phyloP scores from a whole-genome alignment of 345 rosid species.

The Boechera divaricarpa region DNA sequence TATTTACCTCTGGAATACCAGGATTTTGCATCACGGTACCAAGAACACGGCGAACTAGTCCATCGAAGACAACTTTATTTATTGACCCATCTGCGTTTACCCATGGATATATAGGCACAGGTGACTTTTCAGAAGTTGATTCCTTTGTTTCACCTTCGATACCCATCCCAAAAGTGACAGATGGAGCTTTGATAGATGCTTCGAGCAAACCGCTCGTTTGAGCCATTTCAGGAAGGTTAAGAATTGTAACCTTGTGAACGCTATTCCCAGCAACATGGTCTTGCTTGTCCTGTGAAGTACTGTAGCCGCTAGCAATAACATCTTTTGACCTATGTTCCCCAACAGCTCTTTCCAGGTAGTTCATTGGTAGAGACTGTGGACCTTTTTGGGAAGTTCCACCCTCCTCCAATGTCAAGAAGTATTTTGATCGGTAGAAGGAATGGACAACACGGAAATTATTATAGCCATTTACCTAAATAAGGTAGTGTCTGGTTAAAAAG shows the following conservation, averaged over 20 bases:
- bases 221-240: conserved; percentile 80
- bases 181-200: conserved; percentile 42
- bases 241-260: conserved; percentile 83
- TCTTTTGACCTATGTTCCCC: conserved; percentile 48
- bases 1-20: conserved; percentile 80
- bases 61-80: conserved; percentile 68
- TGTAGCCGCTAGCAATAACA: conserved; percentile 36
- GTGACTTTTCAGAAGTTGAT: conserved; percentile 44
- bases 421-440: conserved; percentile 80
- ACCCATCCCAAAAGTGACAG: conserved; percentile 25
- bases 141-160: conserved; percentile 28
- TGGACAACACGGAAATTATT: conserved; percentile 73
- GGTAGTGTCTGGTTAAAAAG: conserved; percentile 3
- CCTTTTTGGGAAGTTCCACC: conserved; percentile 46
- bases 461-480: conserved; percentile 75
- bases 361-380: conserved; percentile 44
- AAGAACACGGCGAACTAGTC: conserved; percentile 80
- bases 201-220: conserved; percentile 46
- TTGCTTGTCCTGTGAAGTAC: conserved; percentile 34
- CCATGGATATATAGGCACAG: conserved; percentile 85
- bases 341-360: conserved; percentile 46
- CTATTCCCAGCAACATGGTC: conserved; percentile 42
- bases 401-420: conserved; percentile 57
- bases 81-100: conserved; percentile 85
- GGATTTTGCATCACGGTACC: conserved; percentile 91